phyloP scores from a whole-genome alignment of 768 basidiomycete genomes.

The Galerina marginata region DNA sequence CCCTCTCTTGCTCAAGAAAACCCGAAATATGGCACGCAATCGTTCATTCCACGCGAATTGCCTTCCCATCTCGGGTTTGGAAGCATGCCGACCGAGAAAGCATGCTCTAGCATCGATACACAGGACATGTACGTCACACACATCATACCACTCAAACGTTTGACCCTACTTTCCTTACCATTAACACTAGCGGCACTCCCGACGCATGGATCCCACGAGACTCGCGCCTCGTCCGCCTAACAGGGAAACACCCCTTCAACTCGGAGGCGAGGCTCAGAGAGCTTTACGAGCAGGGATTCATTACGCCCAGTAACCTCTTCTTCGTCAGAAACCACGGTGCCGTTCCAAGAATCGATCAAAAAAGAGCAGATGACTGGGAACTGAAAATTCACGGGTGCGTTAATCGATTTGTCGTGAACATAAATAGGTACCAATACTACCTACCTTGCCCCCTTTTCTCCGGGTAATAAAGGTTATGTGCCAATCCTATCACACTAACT shows the following conservation, averaged over 20 bases:
- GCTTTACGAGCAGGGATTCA: conserved; percentile 54
- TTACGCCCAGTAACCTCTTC: conserved; percentile 58
- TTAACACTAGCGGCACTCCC: conserved; percentile 25
- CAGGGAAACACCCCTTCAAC: conserved; percentile 70
- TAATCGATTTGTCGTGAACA: conserved; percentile 1
- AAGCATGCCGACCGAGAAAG: conserved; percentile 5
- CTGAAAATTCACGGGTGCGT: conserved; percentile 47
- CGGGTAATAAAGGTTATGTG: conserved; percentile 37
- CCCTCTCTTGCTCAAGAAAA: conserved; percentile 8
- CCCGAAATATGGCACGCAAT: background rate
- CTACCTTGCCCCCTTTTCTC: background rate
- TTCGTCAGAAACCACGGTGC: conserved; percentile 71
- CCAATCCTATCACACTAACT: conserved; percentile 40
- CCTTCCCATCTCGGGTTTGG: conserved; percentile 12
- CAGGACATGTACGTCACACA: conserved; percentile 12
- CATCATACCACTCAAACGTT: background rate
- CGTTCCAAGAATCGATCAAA: conserved; percentile 51
- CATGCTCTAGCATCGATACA: conserved; percentile 5
- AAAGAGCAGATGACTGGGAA: conserved; percentile 46
- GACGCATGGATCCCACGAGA: conserved; percentile 38
- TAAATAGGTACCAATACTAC: background rate
- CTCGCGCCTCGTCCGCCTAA: conserved; percentile 50
- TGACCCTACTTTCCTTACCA: background rate
- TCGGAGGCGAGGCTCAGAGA: conserved; percentile 51
- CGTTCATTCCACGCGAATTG: conserved; percentile 5